A percentile compares a stretch with the other conserved stretches of the same genome.
Evolutionary conservation across 2,329 filamentous ascomycete species (phyloP).

Genomic region (Fusarium musae): DNA sequence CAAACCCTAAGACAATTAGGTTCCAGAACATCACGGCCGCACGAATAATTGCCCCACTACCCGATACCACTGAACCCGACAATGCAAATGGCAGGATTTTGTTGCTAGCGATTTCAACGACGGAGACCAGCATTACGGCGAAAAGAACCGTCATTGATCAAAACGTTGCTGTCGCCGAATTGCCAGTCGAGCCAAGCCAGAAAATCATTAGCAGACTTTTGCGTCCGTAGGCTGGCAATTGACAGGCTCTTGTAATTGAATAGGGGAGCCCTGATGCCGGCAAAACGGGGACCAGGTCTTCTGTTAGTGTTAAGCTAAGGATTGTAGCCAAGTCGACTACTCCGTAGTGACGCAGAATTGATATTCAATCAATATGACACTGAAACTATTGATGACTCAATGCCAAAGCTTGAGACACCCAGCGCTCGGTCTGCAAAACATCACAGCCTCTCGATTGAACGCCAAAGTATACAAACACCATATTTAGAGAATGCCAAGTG

Average conservation of each 20-base stretch:
- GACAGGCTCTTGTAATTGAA: neutral
- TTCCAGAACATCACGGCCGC: neutral
- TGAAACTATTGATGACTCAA: neutral
- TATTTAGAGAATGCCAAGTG: too few species aligned
- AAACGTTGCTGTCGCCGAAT: neutral
- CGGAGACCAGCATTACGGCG: neutral
- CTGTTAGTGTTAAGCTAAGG: neutral
- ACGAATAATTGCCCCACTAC: neutral
- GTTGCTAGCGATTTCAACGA: neutral
- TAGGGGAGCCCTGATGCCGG: neutral
- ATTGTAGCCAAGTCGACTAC: neutral
- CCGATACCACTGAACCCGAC: fast-evolving
- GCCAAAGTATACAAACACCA: too few species aligned
- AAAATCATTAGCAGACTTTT: too few species aligned
- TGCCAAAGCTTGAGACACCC: neutral
- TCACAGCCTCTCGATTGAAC: neutral
- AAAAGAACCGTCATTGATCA: too few species aligned
- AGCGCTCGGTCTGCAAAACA: neutral
- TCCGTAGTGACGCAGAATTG: neutral
- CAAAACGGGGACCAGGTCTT: neutral
- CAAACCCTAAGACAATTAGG: too few species aligned
- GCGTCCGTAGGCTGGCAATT: neutral
- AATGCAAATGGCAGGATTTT: neutral
- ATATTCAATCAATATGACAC: neutral
- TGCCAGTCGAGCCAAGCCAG: neutral